Evolutionary conservation across 2,329 filamentous ascomycete genomes (phyloP).

Genomic region (Allantophomopsis lycopodina): DNA sequence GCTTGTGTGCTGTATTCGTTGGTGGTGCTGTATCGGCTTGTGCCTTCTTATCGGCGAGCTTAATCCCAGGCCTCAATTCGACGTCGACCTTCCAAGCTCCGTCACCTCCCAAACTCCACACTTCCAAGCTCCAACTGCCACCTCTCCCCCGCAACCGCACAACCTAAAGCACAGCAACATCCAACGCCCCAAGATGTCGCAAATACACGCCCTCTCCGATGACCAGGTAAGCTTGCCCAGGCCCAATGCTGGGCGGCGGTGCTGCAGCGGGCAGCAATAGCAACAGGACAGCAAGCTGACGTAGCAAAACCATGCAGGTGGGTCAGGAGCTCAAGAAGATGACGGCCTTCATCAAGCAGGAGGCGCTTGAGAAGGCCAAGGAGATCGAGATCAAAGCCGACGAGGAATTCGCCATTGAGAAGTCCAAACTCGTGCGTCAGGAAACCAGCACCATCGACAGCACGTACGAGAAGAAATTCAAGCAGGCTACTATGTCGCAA

Average conservation of each 20-base stretch:
- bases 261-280: background rate
- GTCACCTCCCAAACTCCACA: no score
- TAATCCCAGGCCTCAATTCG: background rate
- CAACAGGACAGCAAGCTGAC: background rate
- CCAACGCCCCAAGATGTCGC: slow-evolving; percentile 59
- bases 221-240: slow-evolving; percentile 57
- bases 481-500: slow-evolving; percentile 95
- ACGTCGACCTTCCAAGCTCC: background rate
- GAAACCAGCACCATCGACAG: slow-evolving; percentile 88
- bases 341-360: slow-evolving; percentile 99
- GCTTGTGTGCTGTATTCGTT: no score
- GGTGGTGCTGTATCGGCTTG: background rate
- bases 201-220: slow-evolving; percentile 89
- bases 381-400: slow-evolving; percentile 98
- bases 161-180: slow-evolving; percentile 4
- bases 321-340: slow-evolving; percentile 98
- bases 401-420: slow-evolving; percentile 98
- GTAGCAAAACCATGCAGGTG: slow-evolving; percentile 45
- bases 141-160: slow-evolving; percentile 2
- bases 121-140: slow-evolving; percentile 1
- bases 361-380: slow-evolving; percentile 90
- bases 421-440: slow-evolving; percentile 94
- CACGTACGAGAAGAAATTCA: slow-evolving; percentile 97
- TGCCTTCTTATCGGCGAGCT: background rate
- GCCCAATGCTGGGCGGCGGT: background rate